Base-by-base conservation (phyloP, 768 basidiomycete species). In the Lactifluus hygrophoroides region DNA sequence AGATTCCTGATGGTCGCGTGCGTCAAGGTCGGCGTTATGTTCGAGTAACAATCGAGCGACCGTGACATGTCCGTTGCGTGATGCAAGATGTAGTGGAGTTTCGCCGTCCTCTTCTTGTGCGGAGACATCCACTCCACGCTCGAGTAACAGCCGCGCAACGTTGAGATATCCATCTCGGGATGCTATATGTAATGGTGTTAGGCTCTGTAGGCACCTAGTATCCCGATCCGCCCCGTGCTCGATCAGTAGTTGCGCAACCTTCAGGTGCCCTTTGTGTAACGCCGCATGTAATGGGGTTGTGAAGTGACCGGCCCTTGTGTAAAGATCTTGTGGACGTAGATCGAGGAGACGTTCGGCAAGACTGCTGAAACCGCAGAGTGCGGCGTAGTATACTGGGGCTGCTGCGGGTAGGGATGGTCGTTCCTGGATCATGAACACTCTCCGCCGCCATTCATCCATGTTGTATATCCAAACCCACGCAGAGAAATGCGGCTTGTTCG, bases 21-120 rank as follows among this genome's bases (percentile, higher is more conserved):
- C 16, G 6, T 51, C 27, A 38, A 43, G n/a, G 17, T 52, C 38
- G 17, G 40, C 51, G 9, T 8, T 14, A 32, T 32, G 40, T 13
- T 30, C 51, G 11, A 52, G 11, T 28, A 52, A 13, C 40, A 52
- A 13, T 4, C 3, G 28, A 25, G 10, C 40, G 14, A 52, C 45
- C 35, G 53, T 30, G 65, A 67, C 23, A 46, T 67, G 43, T 34
- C 69, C 51, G 21, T n/a, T 30, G 10, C 40, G 40, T 32, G 51
- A 42, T 43, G 51, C 51, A 58, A 64, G 49, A 59, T 61, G 54
- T 70, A 72, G 66, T 65, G 64, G 32, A 62, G 65, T 35, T 66
- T 73, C 46, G 70, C 67, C 60, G 69, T 51, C 49, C 3, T 11
- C 23, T 5, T 37, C 35, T 27, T 51, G 49, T 38, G 49, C 21